phyloP scores from a whole-genome alignment of 2,329 filamentous ascomycete genomes.

The Hypoxylon rubiginosum region DNA sequence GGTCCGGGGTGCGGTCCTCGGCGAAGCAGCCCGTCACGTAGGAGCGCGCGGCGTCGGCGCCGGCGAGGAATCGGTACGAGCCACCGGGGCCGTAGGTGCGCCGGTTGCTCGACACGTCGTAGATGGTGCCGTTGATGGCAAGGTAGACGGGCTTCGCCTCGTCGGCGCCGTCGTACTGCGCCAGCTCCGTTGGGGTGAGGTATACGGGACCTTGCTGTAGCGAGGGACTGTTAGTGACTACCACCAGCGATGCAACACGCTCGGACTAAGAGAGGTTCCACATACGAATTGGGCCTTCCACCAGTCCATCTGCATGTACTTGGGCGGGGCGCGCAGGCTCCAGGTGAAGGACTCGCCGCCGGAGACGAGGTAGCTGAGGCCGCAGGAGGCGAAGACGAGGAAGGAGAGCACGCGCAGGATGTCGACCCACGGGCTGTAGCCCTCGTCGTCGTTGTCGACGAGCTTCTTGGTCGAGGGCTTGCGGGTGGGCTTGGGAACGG shows the following conservation, averaged over 20 bases:
- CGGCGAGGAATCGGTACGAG: constrained; percentile 88
- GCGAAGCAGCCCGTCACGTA: constrained; percentile 95
- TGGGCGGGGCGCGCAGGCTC: constrained; percentile 70
- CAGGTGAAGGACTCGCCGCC: constrained; percentile 78
- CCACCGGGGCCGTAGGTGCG: constrained; percentile 86
- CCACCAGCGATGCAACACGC: too few relatives aligned
- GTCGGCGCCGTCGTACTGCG: constrained; percentile 82
- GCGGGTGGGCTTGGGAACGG: constrained; percentile 38
- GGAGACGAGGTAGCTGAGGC: constrained; percentile 82
- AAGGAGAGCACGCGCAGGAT: constrained; percentile 77
- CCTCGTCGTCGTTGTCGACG: constrained; percentile 75
- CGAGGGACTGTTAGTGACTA: constrained; percentile 49
- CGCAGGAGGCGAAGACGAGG: constrained; percentile 74
- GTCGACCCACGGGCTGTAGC: constrained; percentile 70
- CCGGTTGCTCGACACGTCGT: constrained; percentile 80
- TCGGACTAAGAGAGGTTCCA: too few relatives aligned
- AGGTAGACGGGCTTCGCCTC: constrained; percentile 85
- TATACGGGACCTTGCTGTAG: constrained; percentile 70
- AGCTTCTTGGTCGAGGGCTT: constrained; percentile 50
- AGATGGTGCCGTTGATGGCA: constrained; percentile 88
- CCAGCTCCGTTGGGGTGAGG: constrained; percentile 82
- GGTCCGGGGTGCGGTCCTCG: constrained; percentile 85
- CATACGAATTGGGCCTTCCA: constrained; percentile 74
- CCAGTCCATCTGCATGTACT: constrained; percentile 70
- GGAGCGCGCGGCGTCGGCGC: constrained; percentile 85